These are phyloP conservation scores for Aspergillus ibericus DNA, from an alignment of 2,329 filamentous ascomycete species.

Conservation along the genomic window DNA sequence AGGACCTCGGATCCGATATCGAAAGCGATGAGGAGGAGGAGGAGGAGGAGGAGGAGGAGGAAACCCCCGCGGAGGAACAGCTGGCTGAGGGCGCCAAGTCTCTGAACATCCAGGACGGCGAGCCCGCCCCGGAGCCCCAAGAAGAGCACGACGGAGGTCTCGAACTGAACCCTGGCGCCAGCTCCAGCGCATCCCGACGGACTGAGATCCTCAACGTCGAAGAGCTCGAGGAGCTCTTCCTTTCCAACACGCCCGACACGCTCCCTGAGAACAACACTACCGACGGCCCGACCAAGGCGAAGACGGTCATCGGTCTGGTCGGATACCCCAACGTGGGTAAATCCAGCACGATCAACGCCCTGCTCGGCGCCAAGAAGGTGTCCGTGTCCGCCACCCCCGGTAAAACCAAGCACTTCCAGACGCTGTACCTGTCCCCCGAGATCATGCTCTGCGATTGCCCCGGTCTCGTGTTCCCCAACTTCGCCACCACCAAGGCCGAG, in stretches of 20 bases:
- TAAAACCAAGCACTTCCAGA: slow-evolving; percentile 99
- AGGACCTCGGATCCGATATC: slow-evolving; percentile 48
- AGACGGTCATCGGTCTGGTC: slow-evolving; percentile 87
- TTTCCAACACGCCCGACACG: slow-evolving; percentile 68
- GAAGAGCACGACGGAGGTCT: slow-evolving; percentile 29
- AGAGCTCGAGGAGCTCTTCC: slow-evolving; percentile 85
- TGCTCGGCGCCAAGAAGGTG: slow-evolving; percentile 98
- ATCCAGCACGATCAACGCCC: slow-evolving; percentile 97
- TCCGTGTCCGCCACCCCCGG: slow-evolving; percentile 96
- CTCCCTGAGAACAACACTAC: slow-evolving; percentile 43
- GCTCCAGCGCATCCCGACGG: slow-evolving; percentile 41
- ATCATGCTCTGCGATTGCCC: slow-evolving; percentile 97
- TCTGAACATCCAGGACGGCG: slow-evolving; percentile 26
- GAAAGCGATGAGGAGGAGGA: slow-evolving; percentile 26
- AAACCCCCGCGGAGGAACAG: slow-evolving; percentile 21
- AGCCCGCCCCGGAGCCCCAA: slow-evolving; percentile 29
- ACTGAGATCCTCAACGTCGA: slow-evolving; percentile 87
- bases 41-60: slow-evolving; percentile 8
- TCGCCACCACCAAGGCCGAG: slow-evolving; percentile 93
- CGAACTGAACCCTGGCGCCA: slow-evolving; percentile 7
- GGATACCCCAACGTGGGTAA: slow-evolving; percentile 99
- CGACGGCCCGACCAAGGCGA: slow-evolving; percentile 53
- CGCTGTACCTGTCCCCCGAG: slow-evolving; percentile 85
- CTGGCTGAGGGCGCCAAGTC: slow-evolving; percentile 15
- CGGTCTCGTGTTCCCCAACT: slow-evolving; percentile 97